Conservation (phyloP, 129 eudicot genomes). For the Apium graveolens region DNA sequence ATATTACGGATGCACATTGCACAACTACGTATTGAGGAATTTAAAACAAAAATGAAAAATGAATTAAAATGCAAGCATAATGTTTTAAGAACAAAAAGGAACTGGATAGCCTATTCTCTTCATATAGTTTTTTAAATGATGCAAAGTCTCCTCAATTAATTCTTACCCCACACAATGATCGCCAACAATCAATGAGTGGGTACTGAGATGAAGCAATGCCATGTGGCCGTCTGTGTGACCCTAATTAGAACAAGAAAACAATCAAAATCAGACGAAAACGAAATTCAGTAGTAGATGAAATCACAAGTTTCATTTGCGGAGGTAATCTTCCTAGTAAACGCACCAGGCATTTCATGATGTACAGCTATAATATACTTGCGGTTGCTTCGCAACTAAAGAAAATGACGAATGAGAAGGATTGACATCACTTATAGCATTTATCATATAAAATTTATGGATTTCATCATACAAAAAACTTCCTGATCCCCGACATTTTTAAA, state of each 20-base stretch:
- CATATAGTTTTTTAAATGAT: not conserved
- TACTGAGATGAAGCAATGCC: slow-evolving; percentile 77
- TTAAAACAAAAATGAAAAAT: not conserved
- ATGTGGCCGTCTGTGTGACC: slow-evolving; percentile 98
- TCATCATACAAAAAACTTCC: not conserved
- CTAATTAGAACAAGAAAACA: slow-evolving; percentile 27
- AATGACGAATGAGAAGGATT: not conserved
- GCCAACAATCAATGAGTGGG: slow-evolving; percentile 78
- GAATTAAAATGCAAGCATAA: not conserved
- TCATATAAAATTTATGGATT: not conserved
- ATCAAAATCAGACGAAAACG: not conserved
- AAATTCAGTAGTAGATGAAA: not conserved
- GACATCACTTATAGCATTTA: not conserved
- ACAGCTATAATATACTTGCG: not conserved
- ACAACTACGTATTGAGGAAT: not conserved
- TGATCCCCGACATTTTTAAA: not conserved
- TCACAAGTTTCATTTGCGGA: slow-evolving; percentile 5
- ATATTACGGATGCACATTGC: not conserved
- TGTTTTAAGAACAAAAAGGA: not conserved
- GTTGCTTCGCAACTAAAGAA: not conserved
- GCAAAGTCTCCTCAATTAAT: not conserved
- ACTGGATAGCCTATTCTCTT: not conserved
- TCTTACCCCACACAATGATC: slow-evolving; percentile 98
- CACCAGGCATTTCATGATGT: not conserved
- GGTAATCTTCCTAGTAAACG: not conserved